These are phyloP conservation scores for Sanghuangporus weigelae DNA, from an alignment of 1,284 basidiomycete species.

Conservation along the genomic window DNA sequence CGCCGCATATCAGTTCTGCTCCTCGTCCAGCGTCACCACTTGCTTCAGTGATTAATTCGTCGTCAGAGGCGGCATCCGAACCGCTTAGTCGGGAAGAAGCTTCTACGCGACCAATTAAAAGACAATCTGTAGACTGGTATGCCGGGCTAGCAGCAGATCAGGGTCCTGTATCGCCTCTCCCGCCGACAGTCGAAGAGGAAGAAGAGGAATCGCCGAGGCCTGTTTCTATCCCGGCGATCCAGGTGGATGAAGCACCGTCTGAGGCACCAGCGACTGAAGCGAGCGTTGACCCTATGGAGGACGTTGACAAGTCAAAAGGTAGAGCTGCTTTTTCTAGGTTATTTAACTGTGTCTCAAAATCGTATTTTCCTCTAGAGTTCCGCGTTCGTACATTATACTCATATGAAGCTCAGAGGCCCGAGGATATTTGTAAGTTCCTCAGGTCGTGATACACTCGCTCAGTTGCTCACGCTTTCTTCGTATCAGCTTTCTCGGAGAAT, in stretches of 20 bases:
- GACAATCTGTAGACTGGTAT: conserved; percentile 92
- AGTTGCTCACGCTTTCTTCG: conserved; percentile 14
- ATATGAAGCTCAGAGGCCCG: conserved; percentile 80
- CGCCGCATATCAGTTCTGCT: conserved; percentile 56
- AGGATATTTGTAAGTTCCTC: conserved; percentile 70
- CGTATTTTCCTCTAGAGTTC: conserved; percentile 40
- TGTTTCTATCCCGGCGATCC: conserved; percentile 46
- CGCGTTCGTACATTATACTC: conserved; percentile 77
- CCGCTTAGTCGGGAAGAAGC: conserved; percentile 26
- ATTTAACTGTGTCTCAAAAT: conserved; percentile 10
- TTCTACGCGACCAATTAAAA: conserved; percentile 39
- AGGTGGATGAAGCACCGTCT: conserved; percentile 41
- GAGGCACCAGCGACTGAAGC: conserved; percentile 33
- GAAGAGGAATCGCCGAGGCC: conserved; percentile 35
- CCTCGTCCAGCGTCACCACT: conserved; percentile 41
- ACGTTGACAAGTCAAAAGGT: conserved; percentile 73
- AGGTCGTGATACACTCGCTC: neutral
- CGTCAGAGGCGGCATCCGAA: conserved; percentile 20
- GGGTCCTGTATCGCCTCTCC: conserved; percentile 32
- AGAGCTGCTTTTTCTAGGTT: conserved; percentile 22
- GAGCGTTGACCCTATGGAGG: conserved; percentile 55
- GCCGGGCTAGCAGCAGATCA: conserved; percentile 79
- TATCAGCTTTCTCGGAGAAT: conserved; percentile 78
- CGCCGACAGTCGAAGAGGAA: conserved; percentile 53
- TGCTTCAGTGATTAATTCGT: conserved; percentile 19